Conservation (phyloP, 2,329 filamentous ascomycete genomes). For the Claviceps digitariae region DNA sequence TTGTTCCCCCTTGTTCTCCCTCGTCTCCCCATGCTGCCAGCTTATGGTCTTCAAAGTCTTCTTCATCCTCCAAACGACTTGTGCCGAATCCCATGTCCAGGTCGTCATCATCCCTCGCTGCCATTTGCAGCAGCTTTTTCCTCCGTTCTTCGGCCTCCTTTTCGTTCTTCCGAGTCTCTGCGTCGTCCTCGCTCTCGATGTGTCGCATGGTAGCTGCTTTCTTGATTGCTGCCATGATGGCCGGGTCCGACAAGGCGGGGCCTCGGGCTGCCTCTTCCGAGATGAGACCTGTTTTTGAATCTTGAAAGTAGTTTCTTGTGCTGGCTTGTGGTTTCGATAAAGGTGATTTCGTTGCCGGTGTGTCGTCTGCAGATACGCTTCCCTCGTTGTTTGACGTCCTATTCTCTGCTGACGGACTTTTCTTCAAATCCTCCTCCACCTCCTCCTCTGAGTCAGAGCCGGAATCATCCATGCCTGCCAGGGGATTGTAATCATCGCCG, state of each 20-base stretch:
- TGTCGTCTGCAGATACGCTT: constrained; percentile 23
- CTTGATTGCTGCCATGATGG: constrained; percentile 71
- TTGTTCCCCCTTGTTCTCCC: constrained; percentile 33
- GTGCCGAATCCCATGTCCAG: constrained; percentile 91
- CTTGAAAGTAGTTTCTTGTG: constrained; percentile 50
- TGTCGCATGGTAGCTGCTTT: constrained; percentile 59
- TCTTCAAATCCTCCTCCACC: constrained; percentile 26
- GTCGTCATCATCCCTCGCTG: constrained; percentile 74
- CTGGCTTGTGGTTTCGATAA: constrained; percentile 19
- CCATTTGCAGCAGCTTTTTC: constrained; percentile 58
- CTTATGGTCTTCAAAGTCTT: constrained; percentile 61
- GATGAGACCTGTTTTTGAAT: constrained; percentile 39
- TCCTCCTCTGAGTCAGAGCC: constrained; percentile 32
- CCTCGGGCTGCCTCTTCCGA: constrained; percentile 34
- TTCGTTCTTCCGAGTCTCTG: constrained; percentile 24
- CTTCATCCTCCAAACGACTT: constrained; percentile 76
- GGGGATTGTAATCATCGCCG: constrained; percentile 53
- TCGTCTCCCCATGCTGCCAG: constrained; percentile 48
- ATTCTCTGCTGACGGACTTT: constrained; percentile 5
- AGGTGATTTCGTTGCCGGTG: constrained; percentile 27
- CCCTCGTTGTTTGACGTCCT: constrained; percentile 5
- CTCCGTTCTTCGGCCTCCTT: constrained; percentile 52
- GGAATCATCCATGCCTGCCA: constrained; percentile 41
- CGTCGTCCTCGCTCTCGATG: constrained; percentile 25
- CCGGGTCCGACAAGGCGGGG: constrained; percentile 56